Base-by-base conservation (phyloP, 2,329 filamentous ascomycete species). In the Fusarium cyanostomum region DNA sequence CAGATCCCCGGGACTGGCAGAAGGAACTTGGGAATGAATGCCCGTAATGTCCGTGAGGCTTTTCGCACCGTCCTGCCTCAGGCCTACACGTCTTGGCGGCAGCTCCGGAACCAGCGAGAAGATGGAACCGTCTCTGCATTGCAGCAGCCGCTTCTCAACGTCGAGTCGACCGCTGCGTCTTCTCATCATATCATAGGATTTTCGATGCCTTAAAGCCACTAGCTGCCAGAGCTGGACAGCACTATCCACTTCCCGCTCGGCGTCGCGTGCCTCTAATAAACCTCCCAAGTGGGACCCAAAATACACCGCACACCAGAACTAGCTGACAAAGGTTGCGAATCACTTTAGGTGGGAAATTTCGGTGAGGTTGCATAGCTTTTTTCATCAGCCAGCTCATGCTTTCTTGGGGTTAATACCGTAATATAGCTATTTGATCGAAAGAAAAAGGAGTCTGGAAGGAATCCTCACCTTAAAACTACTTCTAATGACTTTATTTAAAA, bases 231-330 rank as follows among this genome's bases (percentile, higher is more conserved):
- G 45, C 58, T 52, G 46, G 51, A 35, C 24, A 46, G 11, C 42
- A 38, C 37, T 61, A 64, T 53, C 67, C 67, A 70, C 67, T 62
- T 66, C 59, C 64, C 62, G 46, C 33, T 37, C 15, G 12, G 42
- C 21, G 31, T 61, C 33, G 24, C 38, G 52, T 60, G 49, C 53
- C 48, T 50, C 52, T 46, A 51, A 30, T n/a, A 21, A n/a, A n/a
- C 52, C 45, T 30, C 44, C 30, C n/a, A n/a, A n/a, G n/a, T n/a
- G n/a, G n/a, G n/a, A n/a, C n/a, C n/a, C n/a, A n/a, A n/a, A n/a
- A n/a, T n/a, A n/a, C n/a, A n/a, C n/a, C n/a, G n/a, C n/a, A n/a
- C n/a, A n/a, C n/a, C n/a, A n/a, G n/a, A n/a, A n/a, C n/a, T n/a
- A n/a, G n/a, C n/a, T n/a, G n/a, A n/a, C n/a, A n/a, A n/a, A n/a